A percentile compares a stretch with the other conserved stretches of the same genome.
phyloP scores from a whole-genome alignment of 805 yeast species.

The Sungouiozyma ichnusensis region DNA sequence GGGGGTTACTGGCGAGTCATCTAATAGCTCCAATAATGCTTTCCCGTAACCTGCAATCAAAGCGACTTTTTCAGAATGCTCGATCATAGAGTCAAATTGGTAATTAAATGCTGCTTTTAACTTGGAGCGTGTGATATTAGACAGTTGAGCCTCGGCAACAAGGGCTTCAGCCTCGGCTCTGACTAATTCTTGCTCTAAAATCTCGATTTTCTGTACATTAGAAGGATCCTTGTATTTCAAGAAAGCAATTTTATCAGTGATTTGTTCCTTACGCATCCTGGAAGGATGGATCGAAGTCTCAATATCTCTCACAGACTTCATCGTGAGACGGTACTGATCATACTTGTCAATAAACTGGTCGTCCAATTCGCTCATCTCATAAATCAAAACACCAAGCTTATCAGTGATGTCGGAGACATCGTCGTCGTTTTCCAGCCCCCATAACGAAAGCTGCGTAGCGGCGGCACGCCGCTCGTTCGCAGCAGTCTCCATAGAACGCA shows the following conservation, averaged over 20 bases:
- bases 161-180: slow-evolving; percentile 87
- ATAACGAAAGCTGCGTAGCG: slow-evolving; percentile 68
- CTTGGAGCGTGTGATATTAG: slow-evolving; percentile 80
- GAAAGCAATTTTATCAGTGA: slow-evolving; percentile 76
- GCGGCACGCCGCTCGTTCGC: slow-evolving; percentile 72
- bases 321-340: slow-evolving; percentile 75
- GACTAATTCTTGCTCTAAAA: slow-evolving; percentile 80
- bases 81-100: slow-evolving; percentile 78
- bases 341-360: slow-evolving; percentile 79
- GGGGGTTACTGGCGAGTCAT: slow-evolving; percentile 78
- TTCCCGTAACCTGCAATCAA: slow-evolving; percentile 85
- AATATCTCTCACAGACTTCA: slow-evolving; percentile 72
- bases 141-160: slow-evolving; percentile 86
- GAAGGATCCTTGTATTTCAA: slow-evolving; percentile 78
- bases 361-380: slow-evolving; percentile 77
- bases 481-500: slow-evolving; percentile 67
- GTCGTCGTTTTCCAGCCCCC: slow-evolving; percentile 86
- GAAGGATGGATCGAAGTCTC: slow-evolving; percentile 84
- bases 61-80: slow-evolving; percentile 76
- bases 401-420: slow-evolving; percentile 81
- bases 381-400: slow-evolving; percentile 72
- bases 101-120: slow-evolving; percentile 74
- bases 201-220: slow-evolving; percentile 56
- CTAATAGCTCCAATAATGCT: slow-evolving; percentile 71
- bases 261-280: slow-evolving; percentile 74